phyloP scores from a whole-genome alignment of 208 protist species.

The Leptomonas seymouri region DNA sequence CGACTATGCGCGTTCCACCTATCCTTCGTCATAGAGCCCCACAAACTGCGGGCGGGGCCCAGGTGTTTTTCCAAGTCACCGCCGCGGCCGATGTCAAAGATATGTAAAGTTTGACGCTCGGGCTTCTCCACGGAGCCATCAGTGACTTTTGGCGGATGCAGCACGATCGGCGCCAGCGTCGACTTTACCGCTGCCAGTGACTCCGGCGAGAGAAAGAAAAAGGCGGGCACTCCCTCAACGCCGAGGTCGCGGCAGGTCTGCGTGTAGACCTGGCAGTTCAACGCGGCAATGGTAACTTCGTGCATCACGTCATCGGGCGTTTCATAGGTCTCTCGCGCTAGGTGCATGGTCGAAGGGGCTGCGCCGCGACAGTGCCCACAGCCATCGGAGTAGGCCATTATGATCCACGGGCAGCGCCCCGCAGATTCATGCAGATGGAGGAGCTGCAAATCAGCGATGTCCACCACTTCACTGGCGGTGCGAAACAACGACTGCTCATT shows the following conservation, averaged over 20 bases:
- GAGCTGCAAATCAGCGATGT: constrained; percentile 23
- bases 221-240: constrained; percentile 34
- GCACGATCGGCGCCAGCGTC: constrained; percentile 2
- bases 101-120: constrained; percentile 3
- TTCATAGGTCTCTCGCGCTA: constrained; percentile 17
- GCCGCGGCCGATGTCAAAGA: constrained; percentile 9
- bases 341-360: constrained; percentile 23
- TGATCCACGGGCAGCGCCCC: constrained; percentile 61
- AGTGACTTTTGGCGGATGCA: background rate
- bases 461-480: constrained; percentile 17
- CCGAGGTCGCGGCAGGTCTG: constrained; percentile 32
- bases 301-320: constrained; percentile 9
- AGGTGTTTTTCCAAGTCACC: constrained; percentile 1
- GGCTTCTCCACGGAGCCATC: background rate
- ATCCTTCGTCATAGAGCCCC: background rate
- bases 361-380: constrained; percentile 62
- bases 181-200: background rate
- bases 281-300: constrained; percentile 32
- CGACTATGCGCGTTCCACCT: constrained; percentile 1
- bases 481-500: constrained; percentile 19
- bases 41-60: constrained; percentile 13
- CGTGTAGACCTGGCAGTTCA: constrained; percentile 53
- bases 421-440: constrained; percentile 22
- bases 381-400: constrained; percentile 56
- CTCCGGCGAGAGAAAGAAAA: constrained; percentile 38